These are phyloP conservation scores for Suhomyces anneliseae DNA, from an alignment of 1,139 yeast species.

Conservation along the genomic window DNA sequence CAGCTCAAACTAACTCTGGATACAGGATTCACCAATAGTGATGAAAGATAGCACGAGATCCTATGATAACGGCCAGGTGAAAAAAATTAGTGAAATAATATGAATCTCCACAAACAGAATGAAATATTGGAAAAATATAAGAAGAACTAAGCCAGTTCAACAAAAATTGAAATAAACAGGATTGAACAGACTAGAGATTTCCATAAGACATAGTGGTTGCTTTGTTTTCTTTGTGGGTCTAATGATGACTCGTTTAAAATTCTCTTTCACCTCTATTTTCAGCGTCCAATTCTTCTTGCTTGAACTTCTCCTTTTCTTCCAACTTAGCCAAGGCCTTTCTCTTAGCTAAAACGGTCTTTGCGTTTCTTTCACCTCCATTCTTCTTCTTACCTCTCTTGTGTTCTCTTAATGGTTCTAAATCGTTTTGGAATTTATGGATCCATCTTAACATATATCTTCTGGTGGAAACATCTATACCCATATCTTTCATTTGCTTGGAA, in stretches of 20 bases:
- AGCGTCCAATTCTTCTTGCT: slow-evolving; percentile 22
- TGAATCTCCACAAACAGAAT: no score
- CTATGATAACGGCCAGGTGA: no score
- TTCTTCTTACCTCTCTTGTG: slow-evolving; percentile 70
- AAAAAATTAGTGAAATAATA: no score
- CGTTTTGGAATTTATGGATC: slow-evolving; percentile 51
- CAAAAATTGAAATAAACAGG: no score
- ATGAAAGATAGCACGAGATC: no score
- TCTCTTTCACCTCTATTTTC: slow-evolving; percentile 23
- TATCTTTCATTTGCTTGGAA: slow-evolving; percentile 61
- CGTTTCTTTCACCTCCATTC: slow-evolving; percentile 87
- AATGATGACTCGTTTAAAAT: slow-evolving; percentile 9
- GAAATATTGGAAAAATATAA: no score
- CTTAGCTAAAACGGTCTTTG: slow-evolving; percentile 68
- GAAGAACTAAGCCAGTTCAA: no score
- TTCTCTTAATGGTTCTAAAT: slow-evolving; percentile 59
- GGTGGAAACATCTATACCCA: slow-evolving; percentile 76
- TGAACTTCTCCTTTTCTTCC: slow-evolving; percentile 37
- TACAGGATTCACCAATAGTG: no score
- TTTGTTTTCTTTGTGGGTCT: no score
- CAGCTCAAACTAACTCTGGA: no score
- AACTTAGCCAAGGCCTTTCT: slow-evolving; percentile 60
- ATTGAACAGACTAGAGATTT: no score
- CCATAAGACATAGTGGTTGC: no score
- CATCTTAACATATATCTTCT: slow-evolving; percentile 64